Base-by-base conservation (phyloP, 345 rosid genomes). In the Aethionema arabicum region DNA sequence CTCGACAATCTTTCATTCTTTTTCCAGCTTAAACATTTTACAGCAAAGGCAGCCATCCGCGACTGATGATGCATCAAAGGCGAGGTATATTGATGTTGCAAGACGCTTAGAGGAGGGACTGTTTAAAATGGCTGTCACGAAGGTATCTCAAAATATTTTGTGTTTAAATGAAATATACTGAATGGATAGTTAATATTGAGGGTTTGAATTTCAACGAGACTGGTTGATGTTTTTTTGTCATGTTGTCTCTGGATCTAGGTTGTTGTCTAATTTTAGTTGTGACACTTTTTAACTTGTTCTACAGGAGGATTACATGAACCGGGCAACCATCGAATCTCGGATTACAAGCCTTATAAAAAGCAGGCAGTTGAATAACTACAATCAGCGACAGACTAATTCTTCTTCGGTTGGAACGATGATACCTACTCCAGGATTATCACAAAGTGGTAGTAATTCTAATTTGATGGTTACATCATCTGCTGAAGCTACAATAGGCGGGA, bases 61-160 rank as follows among this genome's bases (percentile, higher is more conserved):
- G 27, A 55, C 81, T 59, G 73, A 56, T 63, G 88, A 85, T 8
- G 38, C 65, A 57, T 76, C 78, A 70, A 75, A 74, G 63, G 59
- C 61, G 36, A 93, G 42, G 74, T 73, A 63, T 57, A 77, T 40
- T 72, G 95, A 83, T 68, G 44, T 87, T 47, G 84, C 85, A 37
- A 93, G 71, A 76, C 95, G 99, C 70, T 73, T 90, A 58, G 99
- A 93, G 70, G 96, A 87, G 56, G 91, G 97, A 53, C 72, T 93
- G 27, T 85, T 81, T 69, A 90, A 74, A 78, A 43, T 39, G 52
- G 97, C 97, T 49, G 61, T 2, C 33, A 39, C 92, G n/a, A 81
- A 86, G 98, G 98, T 73, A 72, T 41, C 53, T 59, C 50, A 32
- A 59, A 48, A 62, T 12, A 46, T 37, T 31, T 27, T 37, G 46